Base-by-base conservation (phyloP, 2,329 filamentous ascomycete genomes). In the Colletotrichum orbiculare region DNA sequence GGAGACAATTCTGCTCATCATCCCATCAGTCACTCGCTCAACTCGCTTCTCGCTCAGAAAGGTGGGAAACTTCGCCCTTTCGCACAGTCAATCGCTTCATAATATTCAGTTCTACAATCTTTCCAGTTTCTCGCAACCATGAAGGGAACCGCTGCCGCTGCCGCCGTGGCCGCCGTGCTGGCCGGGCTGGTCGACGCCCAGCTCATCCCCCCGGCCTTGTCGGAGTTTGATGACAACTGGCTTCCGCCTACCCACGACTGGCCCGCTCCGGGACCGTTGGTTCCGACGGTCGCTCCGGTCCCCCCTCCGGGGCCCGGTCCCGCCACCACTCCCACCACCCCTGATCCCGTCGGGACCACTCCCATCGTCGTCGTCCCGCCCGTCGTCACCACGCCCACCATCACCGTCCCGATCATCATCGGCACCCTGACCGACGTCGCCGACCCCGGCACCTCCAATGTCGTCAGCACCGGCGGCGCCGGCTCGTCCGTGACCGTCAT, bases 11-110 rank as follows among this genome's bases (percentile, higher is more conserved):
- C 41, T 58, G 48, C 61, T 47, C 54, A 60, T 65, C 55, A 45
- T 54, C 47, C 53, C 56, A 54, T 45, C 64, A 54, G 55, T 66
- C 65, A 47, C 55, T 67, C 58, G 53, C 57, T 64, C 54, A 64
- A 25, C 25, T 25, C 25, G 25, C 25, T 25, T 25, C 25, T 63
- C 54, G 56, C n/a, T 34, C 41, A 34, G 49, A 50, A 53, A 58
- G 59, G 57, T 64, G 54, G 50, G 52, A 62, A 54, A 43, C 64
- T 54, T 59, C 49, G 38, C 55, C 48, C 64, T 54, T 60, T 59
- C 49, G 38, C 55, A 52, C 35, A 55, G 66, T 68, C 67, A 58
- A 64, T 60, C 66, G 58, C 53, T 60, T 41, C 17, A 25, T 25
- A 45, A 45, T n/a, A 8, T 43, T 45, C 59, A 11, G 37, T 38